phyloP scores from a whole-genome alignment of 2,329 filamentous ascomycete species.

The Boeremia lycopersici region DNA sequence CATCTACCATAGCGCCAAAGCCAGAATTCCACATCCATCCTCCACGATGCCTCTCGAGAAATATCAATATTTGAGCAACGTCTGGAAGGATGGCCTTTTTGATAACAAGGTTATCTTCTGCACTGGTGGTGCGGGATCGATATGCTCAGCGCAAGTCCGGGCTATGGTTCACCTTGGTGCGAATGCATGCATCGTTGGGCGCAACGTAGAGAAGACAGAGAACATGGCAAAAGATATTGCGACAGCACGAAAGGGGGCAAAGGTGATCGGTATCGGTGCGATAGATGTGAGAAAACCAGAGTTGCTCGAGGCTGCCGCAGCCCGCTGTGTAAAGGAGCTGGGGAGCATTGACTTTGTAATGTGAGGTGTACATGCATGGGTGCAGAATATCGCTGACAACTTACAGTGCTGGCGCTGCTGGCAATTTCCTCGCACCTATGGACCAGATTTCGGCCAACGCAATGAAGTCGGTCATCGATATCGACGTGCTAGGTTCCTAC shows the following conservation, averaged over 20 bases:
- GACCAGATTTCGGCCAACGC: conserved; percentile 82
- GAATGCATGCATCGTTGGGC: conserved; percentile 91
- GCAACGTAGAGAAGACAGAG: conserved; percentile 88
- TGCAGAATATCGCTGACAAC: conserved; percentile 16
- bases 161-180: conserved; percentile 90
- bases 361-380: conserved; percentile 55
- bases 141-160: conserved; percentile 92
- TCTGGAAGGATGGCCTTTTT: conserved; percentile 89
- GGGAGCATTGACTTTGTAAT: conserved; percentile 92
- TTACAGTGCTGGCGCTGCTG: conserved; percentile 83
- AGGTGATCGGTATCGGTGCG: conserved; percentile 82
- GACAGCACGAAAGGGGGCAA: conserved; percentile 75
- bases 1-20: background rate
- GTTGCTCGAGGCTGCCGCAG: conserved; percentile 73
- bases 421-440: conserved; percentile 91
- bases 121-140: conserved; percentile 90
- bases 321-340: conserved; percentile 79
- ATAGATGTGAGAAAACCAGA: conserved; percentile 72
- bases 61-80: conserved; percentile 77
- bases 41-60: conserved; percentile 70
- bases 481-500: conserved; percentile 91
- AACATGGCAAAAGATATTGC: conserved; percentile 80
- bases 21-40: background rate
- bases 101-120: conserved; percentile 91
- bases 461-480: conserved; percentile 95